phyloP scores from a whole-genome alignment of 2,329 filamentous ascomycete genomes.

The Neoscytalidium dimidiatum region DNA sequence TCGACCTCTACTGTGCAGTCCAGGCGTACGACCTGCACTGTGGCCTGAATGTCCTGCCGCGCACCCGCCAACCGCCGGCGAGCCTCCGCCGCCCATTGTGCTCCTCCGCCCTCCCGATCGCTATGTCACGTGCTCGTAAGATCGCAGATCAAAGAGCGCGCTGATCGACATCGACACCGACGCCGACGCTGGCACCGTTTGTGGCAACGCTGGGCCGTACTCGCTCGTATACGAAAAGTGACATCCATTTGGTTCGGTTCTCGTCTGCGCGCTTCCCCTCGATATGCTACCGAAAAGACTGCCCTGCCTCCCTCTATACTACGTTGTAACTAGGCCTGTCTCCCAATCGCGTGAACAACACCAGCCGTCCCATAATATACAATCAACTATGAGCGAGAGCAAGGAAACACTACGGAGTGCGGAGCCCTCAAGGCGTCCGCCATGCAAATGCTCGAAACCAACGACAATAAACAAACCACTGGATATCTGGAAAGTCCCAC shows the following conservation, averaged over 20 bases:
- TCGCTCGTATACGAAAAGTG: neutral
- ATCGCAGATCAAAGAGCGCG: conserved; percentile 8
- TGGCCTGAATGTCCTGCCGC: neutral
- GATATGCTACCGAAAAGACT: conserved; percentile 9
- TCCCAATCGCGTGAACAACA: conserved; percentile 10
- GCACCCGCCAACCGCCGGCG: conserved; percentile 1
- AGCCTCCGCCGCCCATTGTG: neutral
- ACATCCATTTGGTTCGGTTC: conserved; percentile 9
- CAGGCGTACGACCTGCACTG: neutral
- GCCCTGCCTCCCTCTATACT: conserved; percentile 12
- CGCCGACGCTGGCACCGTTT: neutral
- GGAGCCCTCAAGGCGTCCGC: conserved; percentile 4
- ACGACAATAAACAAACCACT: conserved; percentile 16
- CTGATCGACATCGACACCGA: conserved; percentile 1
- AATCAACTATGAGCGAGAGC: conserved; percentile 1
- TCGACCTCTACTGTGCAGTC: neutral
- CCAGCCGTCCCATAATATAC: conserved; percentile 17
- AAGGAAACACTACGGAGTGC: neutral
- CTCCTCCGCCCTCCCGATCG: neutral
- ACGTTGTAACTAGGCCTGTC: conserved; percentile 10
- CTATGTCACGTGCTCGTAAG: neutral
- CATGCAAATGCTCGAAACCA: conserved; percentile 19
- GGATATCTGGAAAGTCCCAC: conserved; percentile 20
- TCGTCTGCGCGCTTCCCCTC: neutral
- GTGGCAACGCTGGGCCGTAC: neutral